A percentile compares a stretch with the other conserved stretches of the same genome.
Conservation (phyloP, 208 protist genomes). For the Leishmania arabica region DNA sequence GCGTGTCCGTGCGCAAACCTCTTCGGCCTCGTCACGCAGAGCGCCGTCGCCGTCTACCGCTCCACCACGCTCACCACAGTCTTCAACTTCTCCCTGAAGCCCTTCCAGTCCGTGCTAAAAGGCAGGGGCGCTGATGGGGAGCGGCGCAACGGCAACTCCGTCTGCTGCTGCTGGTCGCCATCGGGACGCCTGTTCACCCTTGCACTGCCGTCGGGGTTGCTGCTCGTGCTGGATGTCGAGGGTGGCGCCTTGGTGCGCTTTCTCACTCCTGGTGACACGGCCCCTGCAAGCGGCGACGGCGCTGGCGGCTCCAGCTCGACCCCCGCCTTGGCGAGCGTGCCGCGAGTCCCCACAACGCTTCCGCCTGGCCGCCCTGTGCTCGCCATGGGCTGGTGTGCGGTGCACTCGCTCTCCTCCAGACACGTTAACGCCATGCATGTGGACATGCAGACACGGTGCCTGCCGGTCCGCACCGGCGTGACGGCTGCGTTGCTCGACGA, state of each 20-base stretch:
- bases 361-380: constrained; percentile 18
- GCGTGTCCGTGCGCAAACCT: constrained; percentile 82
- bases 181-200: constrained; percentile 72
- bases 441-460: constrained; percentile 24
- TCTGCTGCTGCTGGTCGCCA: constrained; percentile 64
- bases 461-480: constrained; percentile 32
- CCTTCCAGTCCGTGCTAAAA: constrained; percentile 8
- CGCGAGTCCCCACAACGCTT: constrained; percentile 22
- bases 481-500: constrained; percentile 30
- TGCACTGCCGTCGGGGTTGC: constrained; percentile 42
- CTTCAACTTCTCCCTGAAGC: constrained; percentile 45
- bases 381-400: constrained; percentile 32
- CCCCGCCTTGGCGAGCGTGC: neutral
- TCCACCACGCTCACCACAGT: constrained; percentile 77
- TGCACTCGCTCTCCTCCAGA: constrained; percentile 12
- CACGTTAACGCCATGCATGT: constrained; percentile 14
- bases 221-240: constrained; percentile 77
- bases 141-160: neutral
- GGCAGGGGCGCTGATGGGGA: neutral
- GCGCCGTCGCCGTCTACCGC: constrained; percentile 65
- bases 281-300: neutral
- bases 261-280: constrained; percentile 32
- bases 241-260: constrained; percentile 58
- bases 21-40: constrained; percentile 68
- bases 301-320: neutral